Base-by-base conservation (phyloP, 371 early-diverging fungal species). In the Mucor racemosus region DNA sequence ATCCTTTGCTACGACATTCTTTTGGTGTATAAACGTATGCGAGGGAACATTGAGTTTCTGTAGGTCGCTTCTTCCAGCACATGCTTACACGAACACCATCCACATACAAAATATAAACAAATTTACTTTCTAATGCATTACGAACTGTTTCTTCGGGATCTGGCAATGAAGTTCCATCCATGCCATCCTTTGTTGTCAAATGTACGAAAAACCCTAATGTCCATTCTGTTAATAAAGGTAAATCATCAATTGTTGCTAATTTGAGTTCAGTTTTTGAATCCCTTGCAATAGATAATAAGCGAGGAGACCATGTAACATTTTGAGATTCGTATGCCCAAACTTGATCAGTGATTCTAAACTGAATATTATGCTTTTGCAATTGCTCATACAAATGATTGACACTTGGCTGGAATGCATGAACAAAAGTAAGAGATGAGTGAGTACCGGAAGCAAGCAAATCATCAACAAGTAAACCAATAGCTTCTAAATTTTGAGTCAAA, bases 21-120 rank as follows among this genome's bases (percentile, higher is more conserved):
- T 62, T 58, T 14, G 60, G 56, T 1, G 67, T 67, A 46, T 67
- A 71, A 5, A 71, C 71, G 15, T 36, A 44, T 0, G 67, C 54
- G 17, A 71, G 26, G 0, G 71, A 58, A 33, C 50, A 44, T 15
- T 67, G 67, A 19, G 62, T 53, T 4, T 35, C 26, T 5, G 58
- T 38, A 15, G 67, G 64, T 42, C 71, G 42, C 9, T 58, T 17
- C 59, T 46, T 62, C 58, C 67, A 67, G 4, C 55, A 53, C 71
- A 71, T 71, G 14, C 53, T 44, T 1, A 71, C 67, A 7, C 67
- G 71, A 3, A 36, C 26, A 4, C 34, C 40, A 8, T 50, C 38
- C 6, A 11, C 1, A 13, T 40, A 62, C 17, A 62, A 54, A 1
- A 62, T 39, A 11, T 62, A 54, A 6, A 17, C 36, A 46, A 35